Percentiles rank a stretch among this genome's conserved stretches.
Conservation (phyloP, 768 basidiomycete species). For the Boletellus ananas region DNA sequence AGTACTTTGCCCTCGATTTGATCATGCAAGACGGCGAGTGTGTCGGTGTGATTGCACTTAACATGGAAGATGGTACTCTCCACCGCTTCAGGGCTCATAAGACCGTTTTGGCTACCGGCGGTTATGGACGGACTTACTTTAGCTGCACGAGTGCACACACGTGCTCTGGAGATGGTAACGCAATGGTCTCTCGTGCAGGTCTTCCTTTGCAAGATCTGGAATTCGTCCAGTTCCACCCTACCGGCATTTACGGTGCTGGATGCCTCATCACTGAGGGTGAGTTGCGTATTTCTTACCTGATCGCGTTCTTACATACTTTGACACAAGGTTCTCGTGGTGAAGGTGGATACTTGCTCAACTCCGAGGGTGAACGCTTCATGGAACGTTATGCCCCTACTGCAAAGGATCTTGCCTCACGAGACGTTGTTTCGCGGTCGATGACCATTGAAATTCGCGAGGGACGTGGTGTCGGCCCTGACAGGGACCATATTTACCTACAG, state of each 20-base stretch:
- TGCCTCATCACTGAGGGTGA: slow-evolving; percentile 97
- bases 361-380: slow-evolving; percentile 99
- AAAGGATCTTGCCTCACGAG: slow-evolving; percentile 98
- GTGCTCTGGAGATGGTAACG: slow-evolving; percentile 98
- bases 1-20: slow-evolving; percentile 98
- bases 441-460: slow-evolving; percentile 98
- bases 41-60: slow-evolving; percentile 97
- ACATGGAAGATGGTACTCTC: slow-evolving; percentile 99
- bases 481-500: slow-evolving; percentile 95
- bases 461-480: slow-evolving; percentile 97
- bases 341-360: slow-evolving; percentile 97
- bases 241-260: slow-evolving; percentile 98
- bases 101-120: slow-evolving; percentile 97
- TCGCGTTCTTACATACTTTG: not conserved
- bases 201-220: slow-evolving; percentile 95
- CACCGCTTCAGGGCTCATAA: slow-evolving; percentile 98
- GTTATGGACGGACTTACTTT: slow-evolving; percentile 97
- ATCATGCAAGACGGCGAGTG: slow-evolving; percentile 99
- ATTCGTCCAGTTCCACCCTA: slow-evolving; percentile 99
- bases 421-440: slow-evolving; percentile 99
- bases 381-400: slow-evolving; percentile 99
- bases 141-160: slow-evolving; percentile 99
- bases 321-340: slow-evolving; percentile 90
- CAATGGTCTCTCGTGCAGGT: slow-evolving; percentile 96
- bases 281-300: slow-evolving; percentile 10